A percentile compares a stretch with the other conserved stretches of the same genome.
Conservation (phyloP, 768 basidiomycete species). For the Pholiota molesta region DNA sequence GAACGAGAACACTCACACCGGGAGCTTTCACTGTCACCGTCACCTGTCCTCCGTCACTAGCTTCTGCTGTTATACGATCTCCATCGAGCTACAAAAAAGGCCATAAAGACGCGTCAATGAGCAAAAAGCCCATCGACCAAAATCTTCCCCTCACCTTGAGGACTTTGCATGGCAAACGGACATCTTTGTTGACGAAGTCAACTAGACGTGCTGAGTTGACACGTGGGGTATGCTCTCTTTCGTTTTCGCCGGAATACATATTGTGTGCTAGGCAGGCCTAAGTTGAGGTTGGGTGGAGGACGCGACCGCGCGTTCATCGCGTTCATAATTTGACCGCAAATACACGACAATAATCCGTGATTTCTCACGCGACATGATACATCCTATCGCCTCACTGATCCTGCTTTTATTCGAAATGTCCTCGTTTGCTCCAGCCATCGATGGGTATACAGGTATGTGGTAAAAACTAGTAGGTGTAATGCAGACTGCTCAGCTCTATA, state of each 20-base stretch:
- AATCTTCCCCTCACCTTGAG: conserved; percentile 28
- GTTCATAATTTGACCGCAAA: conserved; percentile 11
- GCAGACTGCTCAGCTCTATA: too few species aligned
- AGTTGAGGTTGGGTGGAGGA: background rate
- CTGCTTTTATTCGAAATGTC: too few species aligned
- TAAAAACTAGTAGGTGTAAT: too few species aligned
- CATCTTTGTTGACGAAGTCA: conserved; percentile 53
- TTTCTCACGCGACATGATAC: too few species aligned
- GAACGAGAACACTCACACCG: conserved; percentile 34
- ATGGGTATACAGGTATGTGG: too few species aligned
- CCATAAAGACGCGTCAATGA: conserved; percentile 4
- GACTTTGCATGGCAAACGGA: conserved; percentile 65
- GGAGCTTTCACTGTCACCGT: conserved; percentile 45
- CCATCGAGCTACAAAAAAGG: conserved; percentile 38
- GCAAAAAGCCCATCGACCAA: background rate
- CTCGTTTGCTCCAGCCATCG: too few species aligned
- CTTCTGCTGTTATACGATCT: conserved; percentile 59
- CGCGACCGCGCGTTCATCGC: conserved; percentile 12
- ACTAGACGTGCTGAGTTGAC: conserved; percentile 65
- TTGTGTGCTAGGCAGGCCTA: background rate
- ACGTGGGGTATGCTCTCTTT: conserved; percentile 38
- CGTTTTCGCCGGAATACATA: conserved; percentile 20
- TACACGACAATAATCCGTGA: conserved; percentile 18
- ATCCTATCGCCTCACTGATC: too few species aligned
- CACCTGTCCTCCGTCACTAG: conserved; percentile 70